phyloP scores from a whole-genome alignment of 345 rosid genomes.

The Lepidium sativum region DNA sequence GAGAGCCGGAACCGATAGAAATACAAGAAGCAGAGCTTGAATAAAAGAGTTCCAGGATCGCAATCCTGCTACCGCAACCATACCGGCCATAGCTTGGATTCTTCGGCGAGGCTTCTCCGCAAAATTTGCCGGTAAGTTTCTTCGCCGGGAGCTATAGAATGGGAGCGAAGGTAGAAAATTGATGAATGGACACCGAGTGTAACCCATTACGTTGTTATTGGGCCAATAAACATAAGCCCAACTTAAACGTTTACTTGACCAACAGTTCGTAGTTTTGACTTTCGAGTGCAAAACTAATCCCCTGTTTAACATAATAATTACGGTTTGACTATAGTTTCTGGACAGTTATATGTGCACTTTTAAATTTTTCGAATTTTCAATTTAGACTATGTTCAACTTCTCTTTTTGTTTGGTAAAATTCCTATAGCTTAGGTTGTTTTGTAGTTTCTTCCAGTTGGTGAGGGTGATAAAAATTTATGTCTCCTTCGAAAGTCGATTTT shows the following conservation, averaged over 20 bases:
- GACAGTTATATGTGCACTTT: no score
- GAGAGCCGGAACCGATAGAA: slow-evolving; percentile 33
- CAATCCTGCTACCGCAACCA: neutral
- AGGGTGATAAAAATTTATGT: no score
- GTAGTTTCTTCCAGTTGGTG: no score
- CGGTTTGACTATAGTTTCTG: no score
- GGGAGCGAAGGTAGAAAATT: neutral
- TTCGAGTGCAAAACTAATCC: no score
- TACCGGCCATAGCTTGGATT: slow-evolving; percentile 2
- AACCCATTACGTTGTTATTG: neutral
- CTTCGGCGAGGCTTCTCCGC: slow-evolving; percentile 9
- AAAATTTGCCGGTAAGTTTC: neutral
- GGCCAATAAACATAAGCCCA: slow-evolving; percentile 5
- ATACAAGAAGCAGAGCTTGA: slow-evolving; percentile 19
- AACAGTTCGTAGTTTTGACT: no score
- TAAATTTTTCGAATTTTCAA: no score
- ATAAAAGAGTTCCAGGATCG: slow-evolving; percentile 16
- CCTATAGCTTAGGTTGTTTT: no score
- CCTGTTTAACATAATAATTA: no score
- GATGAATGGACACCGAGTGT: neutral
- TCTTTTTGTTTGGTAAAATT: no score
- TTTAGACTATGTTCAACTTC: no score
- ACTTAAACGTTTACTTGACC: neutral
- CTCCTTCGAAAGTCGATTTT: no score
- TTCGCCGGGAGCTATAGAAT: neutral